These are phyloP conservation scores for Starmerella potacharoeniae DNA, from an alignment of 805 yeast genomes.

Conservation along the genomic window DNA sequence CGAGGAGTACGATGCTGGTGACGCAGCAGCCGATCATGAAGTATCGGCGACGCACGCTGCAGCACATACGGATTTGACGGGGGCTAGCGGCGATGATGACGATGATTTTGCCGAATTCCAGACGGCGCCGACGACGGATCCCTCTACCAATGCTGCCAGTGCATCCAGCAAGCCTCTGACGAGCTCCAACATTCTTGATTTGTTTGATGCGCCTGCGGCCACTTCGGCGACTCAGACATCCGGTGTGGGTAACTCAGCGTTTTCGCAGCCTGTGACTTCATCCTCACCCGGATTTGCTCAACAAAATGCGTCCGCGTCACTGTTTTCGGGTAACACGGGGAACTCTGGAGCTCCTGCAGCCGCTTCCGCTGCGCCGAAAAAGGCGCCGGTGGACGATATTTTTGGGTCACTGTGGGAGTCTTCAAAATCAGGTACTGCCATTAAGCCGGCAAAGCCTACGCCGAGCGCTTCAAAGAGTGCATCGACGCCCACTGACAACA, in stretches of 20 bases:
- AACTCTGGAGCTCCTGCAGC: slow-evolving; percentile 4
- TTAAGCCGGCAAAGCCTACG: slow-evolving; percentile 12
- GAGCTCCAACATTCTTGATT: slow-evolving; percentile 20
- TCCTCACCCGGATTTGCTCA: background rate
- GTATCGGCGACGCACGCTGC: background rate
- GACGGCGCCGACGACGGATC: slow-evolving; percentile 34
- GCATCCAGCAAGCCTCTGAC: slow-evolving; percentile 17
- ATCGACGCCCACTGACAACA: background rate
- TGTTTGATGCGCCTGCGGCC: slow-evolving; percentile 19
- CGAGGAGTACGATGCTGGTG: slow-evolving; percentile 29
- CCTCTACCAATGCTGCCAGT: slow-evolving; percentile 26
- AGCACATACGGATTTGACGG: background rate
- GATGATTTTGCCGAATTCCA: slow-evolving; percentile 59
- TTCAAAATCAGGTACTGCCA: slow-evolving; percentile 14
- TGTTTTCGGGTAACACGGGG: background rate
- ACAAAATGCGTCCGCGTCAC: background rate
- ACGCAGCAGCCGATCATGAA: slow-evolving; percentile 3
- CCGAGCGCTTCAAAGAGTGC: slow-evolving; percentile 1
- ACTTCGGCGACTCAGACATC: slow-evolving; percentile 5
- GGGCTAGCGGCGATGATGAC: slow-evolving; percentile 34
- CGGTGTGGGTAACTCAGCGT: slow-evolving; percentile 4
- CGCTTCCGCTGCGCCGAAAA: slow-evolving; percentile 19
- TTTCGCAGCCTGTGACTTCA: slow-evolving; percentile 10
- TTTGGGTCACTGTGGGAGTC: slow-evolving; percentile 33
- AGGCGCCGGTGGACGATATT: slow-evolving; percentile 27